Evolutionary conservation across 23 red algal genomes (phyloP), one percentile per base, ranked within the genome.

Genomic region (Gracilaria gracilis): DNA sequence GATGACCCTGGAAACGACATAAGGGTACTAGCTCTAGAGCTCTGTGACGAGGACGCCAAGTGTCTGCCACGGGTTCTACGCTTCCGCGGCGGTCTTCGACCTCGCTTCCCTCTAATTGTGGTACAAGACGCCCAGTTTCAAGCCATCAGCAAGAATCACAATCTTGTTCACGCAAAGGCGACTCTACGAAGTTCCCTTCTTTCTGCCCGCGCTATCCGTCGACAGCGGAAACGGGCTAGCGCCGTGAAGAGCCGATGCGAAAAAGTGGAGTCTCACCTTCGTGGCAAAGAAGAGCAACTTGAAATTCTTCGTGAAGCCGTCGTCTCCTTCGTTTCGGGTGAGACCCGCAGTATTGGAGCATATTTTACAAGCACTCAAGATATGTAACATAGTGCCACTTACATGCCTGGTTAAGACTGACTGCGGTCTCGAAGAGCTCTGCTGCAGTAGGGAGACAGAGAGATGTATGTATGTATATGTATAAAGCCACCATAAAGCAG

Each of bases 351-450:
- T 74, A 67, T 90, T 65, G 87, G 74, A 58, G 87, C 87, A 51
- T 90, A 90, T 57, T 90, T 90, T 81, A 90, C 74, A 67, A 90
- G 74, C 57, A 90, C 87, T 81, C 87, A 90, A 81, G 72, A 77
- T 77, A 77, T 77, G 72, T 77, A 77, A 77, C 72, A 77, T 20
- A 46, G 72, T 77, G 72, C 72, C 72, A 77, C 72, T 77, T 77
- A 77, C 67, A 73, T 73, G 67, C 67, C 67, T 40, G 67, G 33
- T 40, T 49, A 34, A 77, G 42, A 77, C 28, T 28, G 72, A 28
- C 35, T 50, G 8, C 31, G 9, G 72, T 9, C 72, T 77, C 72
- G 72, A 77, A 50, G 13, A 77, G 40, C 23, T 51, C 72, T 75
- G 72, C 42, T 37, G 39, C 31, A 77, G 23, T 74, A 64, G n/a